Conservation (phyloP, 306 rosid species). For the Prunus dulcis region DNA sequence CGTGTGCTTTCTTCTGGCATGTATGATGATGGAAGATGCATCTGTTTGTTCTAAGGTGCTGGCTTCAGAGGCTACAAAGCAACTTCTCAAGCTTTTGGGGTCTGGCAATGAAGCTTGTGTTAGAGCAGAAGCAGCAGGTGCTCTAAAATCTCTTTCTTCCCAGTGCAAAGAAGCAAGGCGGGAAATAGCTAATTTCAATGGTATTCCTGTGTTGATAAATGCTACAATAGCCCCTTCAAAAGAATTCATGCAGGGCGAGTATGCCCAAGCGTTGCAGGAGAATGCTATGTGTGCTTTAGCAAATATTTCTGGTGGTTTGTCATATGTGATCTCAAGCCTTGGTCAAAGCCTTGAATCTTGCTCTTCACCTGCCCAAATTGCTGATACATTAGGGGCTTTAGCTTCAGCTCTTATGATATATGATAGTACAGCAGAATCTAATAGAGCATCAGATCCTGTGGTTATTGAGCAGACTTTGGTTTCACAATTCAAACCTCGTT, state of each 20-base stretch:
- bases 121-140: conserved; percentile 99
- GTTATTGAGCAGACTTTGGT: conserved; percentile 80
- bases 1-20: conserved; percentile 89
- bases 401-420: conserved; percentile 99
- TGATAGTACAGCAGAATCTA: conserved; percentile 78
- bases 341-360: conserved; percentile 99
- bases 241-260: conserved; percentile 98
- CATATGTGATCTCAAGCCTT: conserved; percentile 90
- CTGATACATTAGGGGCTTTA: conserved; percentile 94
- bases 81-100: conserved; percentile 87
- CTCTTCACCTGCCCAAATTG: conserved; percentile 77
- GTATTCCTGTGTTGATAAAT: conserved; percentile 92
- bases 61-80: conserved; percentile 77
- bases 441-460: conserved; percentile 79
- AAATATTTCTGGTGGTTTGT: conserved; percentile 96
- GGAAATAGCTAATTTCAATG: conserved; percentile 83
- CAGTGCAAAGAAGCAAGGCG: conserved; percentile 93
- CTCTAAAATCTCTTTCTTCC: conserved; percentile 88
- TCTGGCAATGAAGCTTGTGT: conserved; percentile 85
- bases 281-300: conserved; percentile 99
- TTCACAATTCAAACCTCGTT: conserved; percentile 67
- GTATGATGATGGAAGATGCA: conserved; percentile 91
- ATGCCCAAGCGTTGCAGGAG: conserved; percentile 97
- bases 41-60: conserved; percentile 79
- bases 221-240: conserved; percentile 99